Evolutionary conservation across 176 grass and related monocot genomes (phyloP).

Genomic region (Stipa capillata): DNA sequence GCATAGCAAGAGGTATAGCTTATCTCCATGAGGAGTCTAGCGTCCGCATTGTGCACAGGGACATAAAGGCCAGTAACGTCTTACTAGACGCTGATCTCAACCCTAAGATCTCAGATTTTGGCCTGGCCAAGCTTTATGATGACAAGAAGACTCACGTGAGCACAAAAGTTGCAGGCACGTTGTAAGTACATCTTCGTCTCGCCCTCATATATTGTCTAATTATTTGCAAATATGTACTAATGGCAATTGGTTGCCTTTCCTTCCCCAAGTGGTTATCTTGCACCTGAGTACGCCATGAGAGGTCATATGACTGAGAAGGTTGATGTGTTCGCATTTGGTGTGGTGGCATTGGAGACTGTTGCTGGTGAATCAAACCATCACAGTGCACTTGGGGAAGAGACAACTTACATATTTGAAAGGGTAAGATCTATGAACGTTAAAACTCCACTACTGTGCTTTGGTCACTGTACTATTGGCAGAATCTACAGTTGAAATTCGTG

Average conservation of each 20-base stretch:
- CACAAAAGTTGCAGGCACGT: slow-evolving; percentile 73
- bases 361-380: slow-evolving; percentile 34
- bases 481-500: neutral
- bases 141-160: slow-evolving; percentile 59
- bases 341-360: slow-evolving; percentile 35
- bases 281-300: slow-evolving; percentile 67
- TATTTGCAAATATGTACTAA: neutral
- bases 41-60: slow-evolving; percentile 59
- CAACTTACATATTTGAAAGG: slow-evolving; percentile 30
- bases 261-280: slow-evolving; percentile 58
- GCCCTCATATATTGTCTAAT: neutral
- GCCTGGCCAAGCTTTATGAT: slow-evolving; percentile 75
- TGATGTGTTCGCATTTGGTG: slow-evolving; percentile 48
- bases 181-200: slow-evolving; percentile 30
- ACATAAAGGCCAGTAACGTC: slow-evolving; percentile 70
- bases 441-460: neutral
- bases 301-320: slow-evolving; percentile 59
- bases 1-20: slow-evolving; percentile 53
- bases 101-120: slow-evolving; percentile 74
- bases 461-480: neutral
- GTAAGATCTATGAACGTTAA: neutral
- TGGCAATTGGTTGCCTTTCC: neutral
- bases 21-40: slow-evolving; percentile 69
- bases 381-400: slow-evolving; percentile 1
- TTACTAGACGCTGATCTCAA: slow-evolving; percentile 52